Percentiles rank a stretch among this genome's conserved stretches.
phyloP scores from a whole-genome alignment of 257 asterid genomes.

The Capsicum chinense region DNA sequence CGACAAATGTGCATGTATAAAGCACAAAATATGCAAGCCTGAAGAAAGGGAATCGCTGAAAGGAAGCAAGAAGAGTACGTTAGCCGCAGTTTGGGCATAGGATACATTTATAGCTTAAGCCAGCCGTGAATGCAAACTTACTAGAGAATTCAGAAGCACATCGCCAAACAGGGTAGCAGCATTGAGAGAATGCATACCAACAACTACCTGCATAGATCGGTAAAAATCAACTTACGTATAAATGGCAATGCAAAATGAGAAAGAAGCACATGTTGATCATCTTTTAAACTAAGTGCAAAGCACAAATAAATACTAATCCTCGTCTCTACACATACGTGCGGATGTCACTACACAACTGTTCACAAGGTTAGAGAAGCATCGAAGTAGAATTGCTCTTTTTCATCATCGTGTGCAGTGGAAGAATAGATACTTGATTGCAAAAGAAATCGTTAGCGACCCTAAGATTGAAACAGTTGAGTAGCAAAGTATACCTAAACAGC shows the following conservation, averaged over 20 bases:
- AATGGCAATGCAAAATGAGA: no score
- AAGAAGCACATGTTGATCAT: background rate
- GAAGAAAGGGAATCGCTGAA: slow-evolving; percentile 88
- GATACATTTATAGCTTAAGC: background rate
- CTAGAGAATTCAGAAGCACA: slow-evolving; percentile 63
- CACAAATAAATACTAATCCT: background rate
- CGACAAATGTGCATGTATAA: slow-evolving; percentile 65
- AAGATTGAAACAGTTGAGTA: slow-evolving; percentile 5
- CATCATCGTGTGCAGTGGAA: background rate
- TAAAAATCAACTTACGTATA: slow-evolving; percentile 16
- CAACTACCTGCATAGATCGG: slow-evolving; percentile 53
- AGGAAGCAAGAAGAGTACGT: slow-evolving; percentile 32
- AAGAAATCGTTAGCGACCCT: background rate
- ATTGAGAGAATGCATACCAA: slow-evolving; percentile 74
- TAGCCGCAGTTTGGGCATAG: slow-evolving; percentile 22
- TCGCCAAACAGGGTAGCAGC: slow-evolving; percentile 74
- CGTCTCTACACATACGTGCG: background rate
- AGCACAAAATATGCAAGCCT: slow-evolving; percentile 78
- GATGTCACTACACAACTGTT: background rate
- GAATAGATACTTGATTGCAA: slow-evolving; percentile 14
- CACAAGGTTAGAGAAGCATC: slow-evolving; percentile 5
- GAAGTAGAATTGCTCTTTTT: background rate
- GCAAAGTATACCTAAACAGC: slow-evolving; percentile 6
- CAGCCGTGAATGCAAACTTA: slow-evolving; percentile 35
- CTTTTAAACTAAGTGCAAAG: background rate